These are phyloP conservation scores for Wickerhamomyces tratensis DNA, from an alignment of 805 yeast species.

Conservation along the genomic window DNA sequence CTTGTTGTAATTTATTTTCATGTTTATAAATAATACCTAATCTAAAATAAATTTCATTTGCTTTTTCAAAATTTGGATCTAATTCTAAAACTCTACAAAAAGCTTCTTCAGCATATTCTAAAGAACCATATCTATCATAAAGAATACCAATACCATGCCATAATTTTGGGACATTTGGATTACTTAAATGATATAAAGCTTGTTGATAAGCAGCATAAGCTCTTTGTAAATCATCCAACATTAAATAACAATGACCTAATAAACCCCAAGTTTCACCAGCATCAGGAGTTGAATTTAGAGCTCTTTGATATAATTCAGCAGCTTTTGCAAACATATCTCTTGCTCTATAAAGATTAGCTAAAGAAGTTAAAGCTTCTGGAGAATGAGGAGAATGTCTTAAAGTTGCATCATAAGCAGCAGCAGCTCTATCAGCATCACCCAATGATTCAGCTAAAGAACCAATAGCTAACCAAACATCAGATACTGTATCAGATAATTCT, in stretches of 20 bases:
- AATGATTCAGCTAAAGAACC: constrained; percentile 85
- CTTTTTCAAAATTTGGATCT: constrained; percentile 94
- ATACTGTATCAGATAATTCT: constrained; percentile 41
- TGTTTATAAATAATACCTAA: constrained; percentile 95
- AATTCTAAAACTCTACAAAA: constrained; percentile 91
- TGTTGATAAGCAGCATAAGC: constrained; percentile 97
- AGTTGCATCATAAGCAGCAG: constrained; percentile 81
- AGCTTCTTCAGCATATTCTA: constrained; percentile 98
- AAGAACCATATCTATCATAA: constrained; percentile 90
- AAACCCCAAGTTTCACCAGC: constrained; percentile 97
- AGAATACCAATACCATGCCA: constrained; percentile 99
- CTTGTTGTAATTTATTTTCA: constrained; percentile 78
- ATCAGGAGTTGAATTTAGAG: constrained; percentile 71
- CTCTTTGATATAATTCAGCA: constrained; percentile 86
- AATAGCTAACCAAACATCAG: constrained; percentile 82
- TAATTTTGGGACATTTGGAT: constrained; percentile 90
- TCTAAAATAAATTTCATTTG: constrained; percentile 92
- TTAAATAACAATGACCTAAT: constrained; percentile 90
- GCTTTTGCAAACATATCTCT: constrained; percentile 90
- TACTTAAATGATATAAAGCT: constrained; percentile 82
- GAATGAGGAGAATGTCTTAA: constrained; percentile 79
- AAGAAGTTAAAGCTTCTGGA: constrained; percentile 72
- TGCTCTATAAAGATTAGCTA: constrained; percentile 83
- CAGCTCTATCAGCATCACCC: constrained; percentile 84
- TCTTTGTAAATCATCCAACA: constrained; percentile 92